Evolutionary conservation across 441 rosid species (phyloP).

Genomic region (Codiaeum variegatum): DNA sequence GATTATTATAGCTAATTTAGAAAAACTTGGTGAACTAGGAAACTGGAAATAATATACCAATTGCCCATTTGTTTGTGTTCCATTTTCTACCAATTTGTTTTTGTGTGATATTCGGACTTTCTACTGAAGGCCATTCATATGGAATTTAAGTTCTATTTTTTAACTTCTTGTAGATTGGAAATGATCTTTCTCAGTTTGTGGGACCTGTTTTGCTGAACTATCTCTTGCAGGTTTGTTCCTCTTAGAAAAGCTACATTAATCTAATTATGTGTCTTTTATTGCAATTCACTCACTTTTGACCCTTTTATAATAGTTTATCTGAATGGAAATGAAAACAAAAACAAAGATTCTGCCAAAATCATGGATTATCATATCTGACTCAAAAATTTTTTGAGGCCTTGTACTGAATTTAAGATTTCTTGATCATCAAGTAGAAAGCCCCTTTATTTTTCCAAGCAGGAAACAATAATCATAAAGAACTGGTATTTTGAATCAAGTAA

Average conservation of each 20-base stretch:
- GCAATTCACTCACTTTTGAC: neutral
- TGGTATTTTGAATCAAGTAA: too few species aligned
- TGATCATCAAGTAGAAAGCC: too few species aligned
- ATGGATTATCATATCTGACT: neutral
- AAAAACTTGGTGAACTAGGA: conserved; percentile 5
- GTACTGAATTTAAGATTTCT: too few species aligned
- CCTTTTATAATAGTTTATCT: neutral
- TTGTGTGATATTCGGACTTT: neutral
- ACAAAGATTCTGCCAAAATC: neutral
- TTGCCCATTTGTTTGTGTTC: conserved; percentile 6
- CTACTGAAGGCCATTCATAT: conserved; percentile 11
- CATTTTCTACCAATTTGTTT: neutral
- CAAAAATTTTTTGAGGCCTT: neutral
- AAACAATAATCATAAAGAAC: too few species aligned
- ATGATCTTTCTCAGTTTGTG: conserved; percentile 82
- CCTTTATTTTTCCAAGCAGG: too few species aligned
- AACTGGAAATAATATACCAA: neutral
- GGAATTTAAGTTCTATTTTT: conserved; percentile 30
- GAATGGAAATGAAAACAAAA: neutral
- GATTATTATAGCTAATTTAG: neutral
- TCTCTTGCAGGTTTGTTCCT: conserved; percentile 62
- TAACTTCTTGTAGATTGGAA: conserved; percentile 62
- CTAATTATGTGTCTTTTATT: neutral
- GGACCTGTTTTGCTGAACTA: conserved; percentile 83
- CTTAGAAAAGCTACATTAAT: neutral